Evolutionary conservation across 2,329 filamentous ascomycete genomes (phyloP).

Genomic region (Biscogniauxia mediterranea): DNA sequence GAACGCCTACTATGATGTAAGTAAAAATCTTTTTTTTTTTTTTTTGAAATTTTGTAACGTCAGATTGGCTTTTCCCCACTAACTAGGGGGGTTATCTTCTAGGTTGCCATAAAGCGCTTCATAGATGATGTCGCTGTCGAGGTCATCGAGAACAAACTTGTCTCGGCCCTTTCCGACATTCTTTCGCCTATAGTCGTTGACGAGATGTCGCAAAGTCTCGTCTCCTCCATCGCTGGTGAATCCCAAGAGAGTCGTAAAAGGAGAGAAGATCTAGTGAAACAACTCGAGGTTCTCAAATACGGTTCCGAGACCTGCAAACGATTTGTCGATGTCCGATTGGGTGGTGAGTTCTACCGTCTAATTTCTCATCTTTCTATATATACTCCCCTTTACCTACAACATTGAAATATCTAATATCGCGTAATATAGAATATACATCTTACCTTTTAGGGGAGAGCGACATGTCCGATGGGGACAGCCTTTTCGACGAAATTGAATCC

Average conservation of each 20-base stretch:
- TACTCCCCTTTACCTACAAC: no score
- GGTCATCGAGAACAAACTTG: conserved; percentile 41
- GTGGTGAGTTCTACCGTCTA: conserved; percentile 10
- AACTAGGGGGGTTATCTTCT: background rate
- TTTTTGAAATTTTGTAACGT: background rate
- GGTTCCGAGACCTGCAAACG: conserved; percentile 38
- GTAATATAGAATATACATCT: no score
- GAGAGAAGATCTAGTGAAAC: conserved; percentile 37
- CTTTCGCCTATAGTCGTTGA: conserved; percentile 39
- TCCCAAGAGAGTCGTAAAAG: conserved; percentile 36
- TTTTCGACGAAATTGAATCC: no score
- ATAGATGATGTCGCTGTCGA: conserved; percentile 43
- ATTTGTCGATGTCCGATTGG: conserved; percentile 26
- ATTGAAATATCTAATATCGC: no score
- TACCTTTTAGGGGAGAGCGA: no score
- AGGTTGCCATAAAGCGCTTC: conserved; percentile 46
- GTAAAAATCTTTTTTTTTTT: no score
- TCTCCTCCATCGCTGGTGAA: conserved; percentile 41
- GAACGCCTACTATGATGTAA: conserved; percentile 36
- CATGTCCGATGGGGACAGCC: no score
- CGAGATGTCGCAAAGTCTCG: conserved; percentile 35
- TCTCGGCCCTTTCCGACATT: conserved; percentile 36
- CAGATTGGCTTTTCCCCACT: background rate
- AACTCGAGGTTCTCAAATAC: conserved; percentile 37
- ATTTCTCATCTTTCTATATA: no score